phyloP scores from a whole-genome alignment of 768 basidiomycete genomes.

The Sporobolomyces phaffii region DNA sequence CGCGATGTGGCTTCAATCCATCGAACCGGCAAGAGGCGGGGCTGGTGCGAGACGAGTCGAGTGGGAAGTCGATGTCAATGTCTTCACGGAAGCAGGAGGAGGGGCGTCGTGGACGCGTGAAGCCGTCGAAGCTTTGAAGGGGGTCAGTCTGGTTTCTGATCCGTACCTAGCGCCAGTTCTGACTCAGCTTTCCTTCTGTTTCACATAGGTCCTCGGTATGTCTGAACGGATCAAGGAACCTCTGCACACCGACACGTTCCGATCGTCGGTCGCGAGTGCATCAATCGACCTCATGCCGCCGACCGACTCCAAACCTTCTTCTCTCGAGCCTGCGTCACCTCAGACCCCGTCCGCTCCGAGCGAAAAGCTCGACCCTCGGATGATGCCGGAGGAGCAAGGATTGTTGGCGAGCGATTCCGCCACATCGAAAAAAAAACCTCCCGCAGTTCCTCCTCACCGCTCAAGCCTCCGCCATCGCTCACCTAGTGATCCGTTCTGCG shows the following conservation, averaged over 20 bases:
- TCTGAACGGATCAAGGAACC: conserved; percentile 16
- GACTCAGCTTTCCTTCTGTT: no score
- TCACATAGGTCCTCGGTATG: conserved; percentile 33
- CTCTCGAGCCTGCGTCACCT: neutral
- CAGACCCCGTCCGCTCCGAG: neutral
- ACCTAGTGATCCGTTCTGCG: conserved; percentile 31
- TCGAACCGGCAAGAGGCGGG: conserved; percentile 15
- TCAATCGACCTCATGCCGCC: neutral
- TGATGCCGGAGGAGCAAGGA: neutral
- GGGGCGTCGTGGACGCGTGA: conserved; percentile 26
- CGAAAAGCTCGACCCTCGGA: neutral
- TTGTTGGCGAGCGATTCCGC: neutral
- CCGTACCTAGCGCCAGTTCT: no score
- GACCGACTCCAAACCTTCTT: neutral
- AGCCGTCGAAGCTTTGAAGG: conserved; percentile 30
- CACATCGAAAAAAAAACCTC: conserved; percentile 6
- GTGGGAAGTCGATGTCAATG: conserved; percentile 37
- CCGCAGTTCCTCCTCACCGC: conserved; percentile 32
- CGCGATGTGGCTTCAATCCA: conserved; percentile 26
- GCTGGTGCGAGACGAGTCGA: conserved; percentile 30
- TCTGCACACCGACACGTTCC: conserved; percentile 1
- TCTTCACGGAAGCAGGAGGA: conserved; percentile 37
- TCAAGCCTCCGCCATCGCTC: neutral
- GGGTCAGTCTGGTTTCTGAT: conserved; percentile 17
- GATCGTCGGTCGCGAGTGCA: conserved; percentile 7